A percentile compares a stretch with the other conserved stretches of the same genome.
Evolutionary conservation across 2,329 filamentous ascomycete species (phyloP).

Genomic region (Penicillium sp.): DNA sequence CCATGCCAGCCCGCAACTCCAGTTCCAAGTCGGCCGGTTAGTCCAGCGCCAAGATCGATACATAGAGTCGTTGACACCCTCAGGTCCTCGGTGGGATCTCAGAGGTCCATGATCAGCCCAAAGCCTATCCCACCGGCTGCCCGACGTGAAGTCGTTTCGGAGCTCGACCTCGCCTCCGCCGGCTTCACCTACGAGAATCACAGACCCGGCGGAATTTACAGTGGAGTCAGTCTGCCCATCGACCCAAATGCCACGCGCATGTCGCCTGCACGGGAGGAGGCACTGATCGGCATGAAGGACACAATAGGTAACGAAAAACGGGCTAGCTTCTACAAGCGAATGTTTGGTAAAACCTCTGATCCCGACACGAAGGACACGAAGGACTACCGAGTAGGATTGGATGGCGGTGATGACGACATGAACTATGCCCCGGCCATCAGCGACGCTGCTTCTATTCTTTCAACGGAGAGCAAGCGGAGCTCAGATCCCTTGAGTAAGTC

Average conservation of each 20-base stretch:
- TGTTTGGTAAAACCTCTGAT: constrained; percentile 7
- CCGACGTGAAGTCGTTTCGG: neutral
- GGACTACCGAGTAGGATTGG: neutral
- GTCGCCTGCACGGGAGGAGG: constrained; percentile 2
- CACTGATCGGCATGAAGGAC: neutral
- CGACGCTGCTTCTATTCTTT: neutral
- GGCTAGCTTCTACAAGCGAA: constrained; percentile 15
- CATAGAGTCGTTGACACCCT: neutral
- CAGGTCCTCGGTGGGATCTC: neutral
- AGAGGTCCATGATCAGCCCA: neutral
- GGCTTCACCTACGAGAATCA: constrained; percentile 8
- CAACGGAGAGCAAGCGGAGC: constrained; percentile 7
- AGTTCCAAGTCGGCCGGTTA: constrained; percentile 16
- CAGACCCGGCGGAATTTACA: constrained; percentile 1
- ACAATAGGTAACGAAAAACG: constrained; percentile 9
- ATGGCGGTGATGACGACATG: constrained; percentile 1
- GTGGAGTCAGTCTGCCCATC: constrained; percentile 3
- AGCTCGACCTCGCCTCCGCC: constrained; percentile 6
- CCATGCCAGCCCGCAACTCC: constrained; percentile 24
- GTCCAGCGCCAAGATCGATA: neutral
- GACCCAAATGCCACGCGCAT: neutral
- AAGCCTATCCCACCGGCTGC: constrained; percentile 1
- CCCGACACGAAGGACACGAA: constrained; percentile 6
- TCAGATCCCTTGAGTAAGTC: constrained; percentile 19
- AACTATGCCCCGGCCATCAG: neutral